These are phyloP conservation scores for Penicillium verhagenii DNA, from an alignment of 495 filamentous ascomycete species.

Conservation along the genomic window DNA sequence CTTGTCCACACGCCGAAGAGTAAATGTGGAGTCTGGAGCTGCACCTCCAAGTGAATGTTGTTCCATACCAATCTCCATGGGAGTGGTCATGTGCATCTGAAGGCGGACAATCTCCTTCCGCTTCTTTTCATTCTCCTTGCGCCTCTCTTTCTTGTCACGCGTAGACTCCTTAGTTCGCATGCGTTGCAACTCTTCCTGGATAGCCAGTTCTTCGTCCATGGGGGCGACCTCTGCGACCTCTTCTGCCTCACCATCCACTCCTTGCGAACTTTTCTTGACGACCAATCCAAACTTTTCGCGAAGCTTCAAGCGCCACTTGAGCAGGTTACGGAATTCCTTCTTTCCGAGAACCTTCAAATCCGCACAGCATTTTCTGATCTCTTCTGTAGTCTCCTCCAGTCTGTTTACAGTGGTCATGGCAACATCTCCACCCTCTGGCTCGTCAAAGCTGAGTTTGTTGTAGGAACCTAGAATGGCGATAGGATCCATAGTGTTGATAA, in stretches of 20 bases:
- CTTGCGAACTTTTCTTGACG: conserved; percentile 47
- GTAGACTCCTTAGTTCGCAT: conserved; percentile 73
- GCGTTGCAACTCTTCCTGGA: conserved; percentile 81
- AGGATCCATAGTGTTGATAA: conserved; percentile 91
- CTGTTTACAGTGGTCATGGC: conserved; percentile 82
- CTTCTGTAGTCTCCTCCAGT: conserved; percentile 88
- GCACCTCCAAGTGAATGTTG: conserved; percentile 45
- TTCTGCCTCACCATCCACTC: conserved; percentile 56
- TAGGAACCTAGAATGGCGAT: conserved; percentile 90
- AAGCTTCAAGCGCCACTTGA: conserved; percentile 88
- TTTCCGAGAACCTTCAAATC: conserved; percentile 90
- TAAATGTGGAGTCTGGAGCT: conserved; percentile 83
- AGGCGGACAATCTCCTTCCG: conserved; percentile 86
- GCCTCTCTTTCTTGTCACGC: conserved; percentile 74
- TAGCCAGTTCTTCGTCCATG: conserved; percentile 91
- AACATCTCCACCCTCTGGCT: conserved; percentile 74
- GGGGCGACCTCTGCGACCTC: conserved; percentile 75
- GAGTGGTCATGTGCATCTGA: conserved; percentile 95
- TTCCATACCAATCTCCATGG: conserved; percentile 94
- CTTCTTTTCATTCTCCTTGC: conserved; percentile 86
- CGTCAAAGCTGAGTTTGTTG: conserved; percentile 80
- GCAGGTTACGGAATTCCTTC: conserved; percentile 90
- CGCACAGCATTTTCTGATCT: conserved; percentile 78
- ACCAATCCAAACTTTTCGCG: conserved; percentile 88
- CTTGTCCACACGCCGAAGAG: conserved; percentile 74